Percentiles rank a stretch among this genome's conserved stretches.
Evolutionary conservation across 1,284 basidiomycete genomes (phyloP).

Genomic region (Tylopilus sp.): DNA sequence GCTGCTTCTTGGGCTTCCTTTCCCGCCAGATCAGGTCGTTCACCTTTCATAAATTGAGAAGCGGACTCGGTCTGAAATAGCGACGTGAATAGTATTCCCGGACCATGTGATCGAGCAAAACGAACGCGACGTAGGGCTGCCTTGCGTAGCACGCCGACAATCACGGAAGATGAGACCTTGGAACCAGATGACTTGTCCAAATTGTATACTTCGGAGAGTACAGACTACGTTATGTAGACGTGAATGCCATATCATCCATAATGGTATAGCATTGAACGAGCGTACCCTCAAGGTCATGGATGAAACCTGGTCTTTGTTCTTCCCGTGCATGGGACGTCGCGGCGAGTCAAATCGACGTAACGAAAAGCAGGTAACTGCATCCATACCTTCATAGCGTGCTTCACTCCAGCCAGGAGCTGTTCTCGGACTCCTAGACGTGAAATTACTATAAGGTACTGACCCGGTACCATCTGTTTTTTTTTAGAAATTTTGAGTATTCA

Average conservation of each 20-base stretch:
- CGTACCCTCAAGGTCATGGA: slow-evolving; percentile 73
- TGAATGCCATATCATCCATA: slow-evolving; percentile 5
- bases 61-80: slow-evolving; percentile 68
- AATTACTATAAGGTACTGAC: not conserved
- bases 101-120: slow-evolving; percentile 16
- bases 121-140: slow-evolving; percentile 69
- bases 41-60: slow-evolving; percentile 63
- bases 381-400: slow-evolving; percentile 73
- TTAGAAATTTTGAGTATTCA: slow-evolving; percentile 17
- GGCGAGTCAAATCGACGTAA: slow-evolving; percentile 1
- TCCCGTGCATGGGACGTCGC: slow-evolving; percentile 18
- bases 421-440: slow-evolving; percentile 55
- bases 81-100: slow-evolving; percentile 6
- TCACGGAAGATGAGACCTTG: slow-evolving; percentile 55
- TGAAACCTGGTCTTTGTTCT: slow-evolving; percentile 65
- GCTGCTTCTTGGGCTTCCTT: slow-evolving; percentile 69
- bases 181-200: slow-evolving; percentile 67
- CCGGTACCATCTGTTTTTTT: not conserved
- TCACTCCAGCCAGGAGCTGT: slow-evolving; percentile 58
- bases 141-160: slow-evolving; percentile 67
- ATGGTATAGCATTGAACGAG: not conserved
- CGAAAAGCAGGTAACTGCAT: not conserved
- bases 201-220: slow-evolving; percentile 75
- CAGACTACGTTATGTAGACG: slow-evolving; percentile 58
- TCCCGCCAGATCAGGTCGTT: slow-evolving; percentile 71